phyloP scores from a whole-genome alignment of 1,139 yeast species.

The Diutina ranongensis region DNA sequence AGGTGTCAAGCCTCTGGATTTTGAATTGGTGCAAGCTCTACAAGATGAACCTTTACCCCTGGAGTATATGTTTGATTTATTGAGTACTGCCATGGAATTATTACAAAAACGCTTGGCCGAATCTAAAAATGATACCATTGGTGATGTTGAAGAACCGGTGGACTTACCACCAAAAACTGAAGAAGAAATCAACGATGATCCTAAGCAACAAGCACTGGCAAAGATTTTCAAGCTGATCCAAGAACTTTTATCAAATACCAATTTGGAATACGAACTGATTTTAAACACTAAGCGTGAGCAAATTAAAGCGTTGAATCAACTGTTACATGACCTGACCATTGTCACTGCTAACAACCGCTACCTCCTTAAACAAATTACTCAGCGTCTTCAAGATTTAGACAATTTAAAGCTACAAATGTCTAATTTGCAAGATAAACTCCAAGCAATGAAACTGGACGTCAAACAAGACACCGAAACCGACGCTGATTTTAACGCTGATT shows the following conservation, averaged over 20 bases:
- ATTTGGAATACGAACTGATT: constrained; percentile 28
- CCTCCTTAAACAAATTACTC: constrained; percentile 25
- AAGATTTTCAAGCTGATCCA: constrained; percentile 32
- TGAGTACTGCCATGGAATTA: constrained; percentile 3
- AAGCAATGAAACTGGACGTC: constrained; percentile 11
- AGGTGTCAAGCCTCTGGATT: constrained; percentile 78
- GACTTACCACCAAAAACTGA: constrained; percentile 5
- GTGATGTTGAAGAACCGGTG: constrained; percentile 7
- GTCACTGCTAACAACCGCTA: constrained; percentile 35
- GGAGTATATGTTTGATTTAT: constrained; percentile 4
- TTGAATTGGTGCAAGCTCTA: constrained; percentile 37
- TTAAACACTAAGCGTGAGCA: constrained; percentile 27
- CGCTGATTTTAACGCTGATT: constrained; percentile 10
- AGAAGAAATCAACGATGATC: not conserved
- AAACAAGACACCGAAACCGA: not conserved
- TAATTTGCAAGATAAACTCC: constrained; percentile 28
- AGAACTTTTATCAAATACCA: constrained; percentile 27
- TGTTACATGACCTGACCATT: constrained; percentile 31
- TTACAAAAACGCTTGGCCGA: constrained; percentile 6
- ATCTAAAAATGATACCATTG: not conserved
- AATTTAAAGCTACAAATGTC: constrained; percentile 33
- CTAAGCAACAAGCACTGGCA: constrained; percentile 3
- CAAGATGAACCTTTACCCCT: constrained; percentile 1
- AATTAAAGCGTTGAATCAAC: constrained; percentile 25
- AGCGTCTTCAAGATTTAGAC: constrained; percentile 27